These are phyloP conservation scores for Byssochlamys sp. DNA, from an alignment of 2,329 filamentous ascomycete species.

Conservation along the genomic window DNA sequence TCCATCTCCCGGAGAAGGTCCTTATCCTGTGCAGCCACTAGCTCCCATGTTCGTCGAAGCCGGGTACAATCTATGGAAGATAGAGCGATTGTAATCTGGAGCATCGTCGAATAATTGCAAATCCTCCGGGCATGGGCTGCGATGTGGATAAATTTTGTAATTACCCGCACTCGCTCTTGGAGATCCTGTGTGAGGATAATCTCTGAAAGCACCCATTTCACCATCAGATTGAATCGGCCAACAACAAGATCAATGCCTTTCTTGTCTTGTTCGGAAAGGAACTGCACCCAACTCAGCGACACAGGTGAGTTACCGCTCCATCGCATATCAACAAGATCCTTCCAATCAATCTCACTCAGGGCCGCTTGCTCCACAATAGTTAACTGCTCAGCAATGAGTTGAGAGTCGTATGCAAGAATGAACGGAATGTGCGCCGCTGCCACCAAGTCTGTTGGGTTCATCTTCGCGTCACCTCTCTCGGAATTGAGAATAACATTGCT, in stretches of 20 bases:
- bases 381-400: slow-evolving; percentile 53
- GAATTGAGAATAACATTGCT: slow-evolving; percentile 25
- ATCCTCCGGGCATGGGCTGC: slow-evolving; percentile 49
- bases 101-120: slow-evolving; percentile 57
- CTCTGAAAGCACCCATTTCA: slow-evolving; percentile 58
- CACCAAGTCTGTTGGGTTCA: slow-evolving; percentile 9
- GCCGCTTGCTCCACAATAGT: slow-evolving; percentile 58
- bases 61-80: slow-evolving; percentile 51
- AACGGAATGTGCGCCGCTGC: slow-evolving; percentile 48
- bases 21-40: slow-evolving; percentile 46
- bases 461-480: slow-evolving; percentile 9
- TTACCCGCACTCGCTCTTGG: slow-evolving; percentile 50
- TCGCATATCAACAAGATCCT: slow-evolving; percentile 54
- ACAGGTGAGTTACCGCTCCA: slow-evolving; percentile 49
- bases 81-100: slow-evolving; percentile 55
- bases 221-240: slow-evolving; percentile 57
- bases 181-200: slow-evolving; percentile 50
- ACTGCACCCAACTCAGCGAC: slow-evolving; percentile 53
- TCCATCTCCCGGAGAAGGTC: slow-evolving; percentile 51
- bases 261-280: slow-evolving; percentile 45
- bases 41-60: slow-evolving; percentile 49
- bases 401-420: slow-evolving; percentile 53
- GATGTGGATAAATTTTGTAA: slow-evolving; percentile 56
- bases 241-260: slow-evolving; percentile 56
- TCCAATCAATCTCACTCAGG: slow-evolving; percentile 57